Percentiles rank a stretch among this genome's conserved stretches.
Conservation (phyloP, 768 basidiomycete species). For the Nidularia sp. region DNA sequence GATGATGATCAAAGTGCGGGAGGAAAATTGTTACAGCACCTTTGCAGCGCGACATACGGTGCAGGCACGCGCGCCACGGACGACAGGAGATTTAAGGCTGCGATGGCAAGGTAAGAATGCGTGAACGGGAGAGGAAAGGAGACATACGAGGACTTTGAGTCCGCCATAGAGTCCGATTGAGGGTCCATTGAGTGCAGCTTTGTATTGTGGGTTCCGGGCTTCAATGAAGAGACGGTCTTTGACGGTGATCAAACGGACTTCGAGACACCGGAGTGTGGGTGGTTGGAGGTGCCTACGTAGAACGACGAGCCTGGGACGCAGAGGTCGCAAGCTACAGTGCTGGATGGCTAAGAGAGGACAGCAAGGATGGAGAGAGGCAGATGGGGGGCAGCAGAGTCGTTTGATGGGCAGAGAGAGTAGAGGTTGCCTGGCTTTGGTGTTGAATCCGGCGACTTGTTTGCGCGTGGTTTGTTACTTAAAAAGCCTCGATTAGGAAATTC, state of each 20-base stretch:
- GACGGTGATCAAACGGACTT: constrained; percentile 37
- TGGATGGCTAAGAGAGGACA: constrained; percentile 1
- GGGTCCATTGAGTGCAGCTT: constrained; percentile 26
- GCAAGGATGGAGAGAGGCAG: constrained; percentile 6
- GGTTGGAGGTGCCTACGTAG: not conserved
- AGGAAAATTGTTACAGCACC: constrained; percentile 31
- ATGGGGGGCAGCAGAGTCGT: not conserved
- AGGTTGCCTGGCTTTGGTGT: not conserved
- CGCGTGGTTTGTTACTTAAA: constrained; percentile 22
- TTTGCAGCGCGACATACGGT: constrained; percentile 85
- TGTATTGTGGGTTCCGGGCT: constrained; percentile 21
- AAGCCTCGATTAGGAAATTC: constrained; percentile 3
- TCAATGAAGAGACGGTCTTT: constrained; percentile 21
- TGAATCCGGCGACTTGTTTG: constrained; percentile 24
- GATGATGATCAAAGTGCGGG: constrained; percentile 11
- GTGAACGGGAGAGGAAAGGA: constrained; percentile 7
- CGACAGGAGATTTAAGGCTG: constrained; percentile 44
- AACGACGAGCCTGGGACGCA: constrained; percentile 1
- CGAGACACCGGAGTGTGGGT: constrained; percentile 9
- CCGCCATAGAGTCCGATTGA: constrained; percentile 23
- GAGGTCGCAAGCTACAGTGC: constrained; percentile 1
- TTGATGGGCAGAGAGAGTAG: not conserved
- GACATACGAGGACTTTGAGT: constrained; percentile 28
- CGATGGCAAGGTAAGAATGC: constrained; percentile 2
- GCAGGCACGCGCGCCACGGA: constrained; percentile 64